phyloP scores from a whole-genome alignment of 176 grass and related monocot genomes.

The Carex myosuroides region DNA sequence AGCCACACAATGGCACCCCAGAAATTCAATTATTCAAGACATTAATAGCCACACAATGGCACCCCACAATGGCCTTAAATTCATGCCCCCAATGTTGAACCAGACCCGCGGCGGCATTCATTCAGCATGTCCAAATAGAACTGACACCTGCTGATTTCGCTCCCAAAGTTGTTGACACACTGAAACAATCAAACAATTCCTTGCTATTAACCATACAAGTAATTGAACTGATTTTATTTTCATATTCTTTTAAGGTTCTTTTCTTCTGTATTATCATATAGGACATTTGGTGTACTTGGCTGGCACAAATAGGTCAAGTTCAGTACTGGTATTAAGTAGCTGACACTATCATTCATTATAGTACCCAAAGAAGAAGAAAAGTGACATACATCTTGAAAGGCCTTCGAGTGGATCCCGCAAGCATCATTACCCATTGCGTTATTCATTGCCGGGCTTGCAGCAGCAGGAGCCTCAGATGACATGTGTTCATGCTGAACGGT shows the following conservation, averaged over 20 bases:
- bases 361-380: neutral
- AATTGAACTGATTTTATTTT: neutral
- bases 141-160: slow-evolving; percentile 78
- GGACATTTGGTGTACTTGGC: neutral
- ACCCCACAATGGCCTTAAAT: neutral
- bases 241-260: neutral
- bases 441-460: slow-evolving; percentile 26
- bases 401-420: slow-evolving; percentile 51
- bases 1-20: slow-evolving; percentile 5
- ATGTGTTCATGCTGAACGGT: slow-evolving; percentile 71
- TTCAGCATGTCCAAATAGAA: slow-evolving; percentile 89
- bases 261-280: neutral
- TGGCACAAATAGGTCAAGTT: neutral
- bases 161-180: slow-evolving; percentile 69
- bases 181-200: slow-evolving; percentile 27
- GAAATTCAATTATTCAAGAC: slow-evolving; percentile 7
- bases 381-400: slow-evolving; percentile 73
- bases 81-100: slow-evolving; percentile 24
- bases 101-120: slow-evolving; percentile 59
- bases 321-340: neutral
- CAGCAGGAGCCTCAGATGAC: slow-evolving; percentile 37
- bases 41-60: slow-evolving; percentile 6
- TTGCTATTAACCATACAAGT: neutral
- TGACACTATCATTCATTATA: neutral
- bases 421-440: slow-evolving; percentile 36